Conservation (phyloP, 108 stramenopile species). For the Cyclotella cryptica region DNA sequence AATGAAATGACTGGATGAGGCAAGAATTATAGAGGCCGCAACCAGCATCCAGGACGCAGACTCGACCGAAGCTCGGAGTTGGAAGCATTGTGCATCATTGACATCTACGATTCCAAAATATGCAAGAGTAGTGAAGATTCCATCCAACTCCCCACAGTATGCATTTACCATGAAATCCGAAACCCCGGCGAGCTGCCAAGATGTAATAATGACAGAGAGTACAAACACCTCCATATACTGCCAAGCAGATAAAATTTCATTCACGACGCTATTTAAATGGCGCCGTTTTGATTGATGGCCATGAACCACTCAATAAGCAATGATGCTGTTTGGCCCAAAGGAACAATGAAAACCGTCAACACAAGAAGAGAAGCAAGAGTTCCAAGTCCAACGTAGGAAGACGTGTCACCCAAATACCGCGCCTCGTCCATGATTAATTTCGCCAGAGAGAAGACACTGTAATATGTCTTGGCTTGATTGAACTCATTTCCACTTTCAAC, state of each 20-base stretch:
- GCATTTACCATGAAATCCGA: conserved; percentile 76
- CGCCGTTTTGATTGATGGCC: conserved; percentile 38
- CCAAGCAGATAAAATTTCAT: conserved; percentile 74
- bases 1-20: conserved; percentile 27
- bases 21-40: conserved; percentile 34
- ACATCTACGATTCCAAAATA: conserved; percentile 65
- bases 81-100: conserved; percentile 81
- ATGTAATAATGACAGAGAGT: conserved; percentile 65
- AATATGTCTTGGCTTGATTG: conserved; percentile 54
- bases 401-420: conserved; percentile 42
- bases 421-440: conserved; percentile 72
- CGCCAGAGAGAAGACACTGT: conserved; percentile 63
- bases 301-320: conserved; percentile 62
- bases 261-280: conserved; percentile 26
- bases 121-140: conserved; percentile 61
- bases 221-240: conserved; percentile 86
- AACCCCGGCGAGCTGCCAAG: conserved; percentile 75
- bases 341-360: conserved; percentile 69
- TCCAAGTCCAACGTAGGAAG: conserved; percentile 64
- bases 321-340: conserved; percentile 55
- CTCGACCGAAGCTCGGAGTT: conserved; percentile 66
- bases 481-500: conserved; percentile 75
- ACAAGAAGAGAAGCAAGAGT: conserved; percentile 63
- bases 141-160: conserved; percentile 59
- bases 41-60: conserved; percentile 66